phyloP scores from a whole-genome alignment of 352 stramenopile genomes.

The Chrysophaeum taylorii region DNA sequence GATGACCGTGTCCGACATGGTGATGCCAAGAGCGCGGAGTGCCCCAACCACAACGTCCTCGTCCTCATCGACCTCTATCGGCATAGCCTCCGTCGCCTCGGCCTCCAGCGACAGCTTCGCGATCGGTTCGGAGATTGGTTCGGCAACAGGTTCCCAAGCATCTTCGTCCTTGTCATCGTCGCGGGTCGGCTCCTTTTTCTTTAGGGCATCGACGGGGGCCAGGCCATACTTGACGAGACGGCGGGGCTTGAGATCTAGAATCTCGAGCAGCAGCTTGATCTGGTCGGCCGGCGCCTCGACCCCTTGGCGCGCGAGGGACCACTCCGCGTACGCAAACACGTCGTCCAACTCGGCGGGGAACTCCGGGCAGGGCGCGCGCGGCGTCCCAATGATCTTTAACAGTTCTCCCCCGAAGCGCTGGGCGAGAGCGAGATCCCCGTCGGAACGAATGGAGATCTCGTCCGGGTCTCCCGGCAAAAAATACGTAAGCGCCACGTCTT shows the following conservation, averaged over 20 bases:
- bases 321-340: not conserved
- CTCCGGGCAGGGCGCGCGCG: not conserved
- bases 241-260: not conserved
- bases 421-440: not conserved
- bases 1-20: not conserved
- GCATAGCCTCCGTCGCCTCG: not conserved
- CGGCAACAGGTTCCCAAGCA: not conserved
- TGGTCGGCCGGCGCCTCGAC: not conserved
- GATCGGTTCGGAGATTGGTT: not conserved
- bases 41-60: not conserved
- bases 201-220: not conserved
- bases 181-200: not conserved
- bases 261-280: not conserved
- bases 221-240: constrained; percentile 1
- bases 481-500: not conserved
- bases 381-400: not conserved
- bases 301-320: not conserved
- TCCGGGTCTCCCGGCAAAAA: not conserved
- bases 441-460: not conserved
- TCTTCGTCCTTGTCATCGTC: constrained; percentile 1
- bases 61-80: not conserved
- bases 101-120: not conserved
- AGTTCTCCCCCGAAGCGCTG: not conserved
- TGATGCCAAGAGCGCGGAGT: not conserved
- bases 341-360: not conserved